Evolutionary conservation across 768 basidiomycete species (phyloP).

Genomic region (Amanita fuliginea): DNA sequence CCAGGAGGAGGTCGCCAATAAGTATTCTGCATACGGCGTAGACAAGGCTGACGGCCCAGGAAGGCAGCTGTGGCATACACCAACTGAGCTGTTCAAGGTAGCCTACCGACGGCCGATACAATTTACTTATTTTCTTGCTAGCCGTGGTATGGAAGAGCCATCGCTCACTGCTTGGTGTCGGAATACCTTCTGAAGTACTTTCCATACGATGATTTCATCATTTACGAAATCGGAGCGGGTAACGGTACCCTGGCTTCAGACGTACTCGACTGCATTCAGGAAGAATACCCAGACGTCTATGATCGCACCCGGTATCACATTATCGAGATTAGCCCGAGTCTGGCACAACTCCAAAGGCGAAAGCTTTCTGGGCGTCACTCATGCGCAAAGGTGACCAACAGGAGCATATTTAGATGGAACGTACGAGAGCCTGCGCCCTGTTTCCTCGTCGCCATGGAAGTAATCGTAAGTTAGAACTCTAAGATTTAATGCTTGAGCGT

Average conservation of each 20-base stretch:
- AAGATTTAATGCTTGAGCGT: background rate
- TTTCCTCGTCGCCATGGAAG: conserved; percentile 92
- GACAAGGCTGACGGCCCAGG: conserved; percentile 59
- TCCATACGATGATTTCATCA: conserved; percentile 90
- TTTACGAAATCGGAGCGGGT: conserved; percentile 97
- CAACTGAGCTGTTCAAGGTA: conserved; percentile 96
- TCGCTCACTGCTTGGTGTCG: conserved; percentile 80
- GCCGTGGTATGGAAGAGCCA: conserved; percentile 92
- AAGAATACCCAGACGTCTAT: conserved; percentile 83
- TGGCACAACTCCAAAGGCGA: conserved; percentile 62
- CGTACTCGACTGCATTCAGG: conserved; percentile 70
- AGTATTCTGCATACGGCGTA: conserved; percentile 63
- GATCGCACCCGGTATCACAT: conserved; percentile 88
- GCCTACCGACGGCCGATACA: conserved; percentile 11
- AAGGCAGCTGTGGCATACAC: conserved; percentile 96
- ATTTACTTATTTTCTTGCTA: conserved; percentile 19
- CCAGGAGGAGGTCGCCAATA: conserved; percentile 65
- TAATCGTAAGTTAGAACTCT: conserved; percentile 54
- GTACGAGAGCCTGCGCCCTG: conserved; percentile 70
- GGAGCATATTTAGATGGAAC: conserved; percentile 83
- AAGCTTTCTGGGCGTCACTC: conserved; percentile 54
- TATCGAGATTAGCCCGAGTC: conserved; percentile 82
- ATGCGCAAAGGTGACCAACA: conserved; percentile 58
- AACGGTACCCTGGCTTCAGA: conserved; percentile 92
- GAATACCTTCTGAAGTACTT: conserved; percentile 93